These are phyloP conservation scores for Aspergillus conjunctus DNA, from an alignment of 495 filamentous ascomycete species.

Conservation along the genomic window DNA sequence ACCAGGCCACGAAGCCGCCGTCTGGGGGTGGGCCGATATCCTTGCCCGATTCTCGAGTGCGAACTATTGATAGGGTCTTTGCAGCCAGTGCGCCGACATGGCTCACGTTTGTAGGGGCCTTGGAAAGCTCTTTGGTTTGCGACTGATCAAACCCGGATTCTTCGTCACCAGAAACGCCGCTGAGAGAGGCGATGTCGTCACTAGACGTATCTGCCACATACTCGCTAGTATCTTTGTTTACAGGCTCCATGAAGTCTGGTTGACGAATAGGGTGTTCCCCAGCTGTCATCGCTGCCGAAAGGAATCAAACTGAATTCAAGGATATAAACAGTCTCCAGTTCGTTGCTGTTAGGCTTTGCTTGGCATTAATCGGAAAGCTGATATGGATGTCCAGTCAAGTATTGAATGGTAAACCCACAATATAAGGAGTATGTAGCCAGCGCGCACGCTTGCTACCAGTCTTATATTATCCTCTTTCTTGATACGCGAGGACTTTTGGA, in stretches of 20 bases:
- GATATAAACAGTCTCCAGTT: not conserved
- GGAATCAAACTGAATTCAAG: not conserved
- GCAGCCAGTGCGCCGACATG: slow-evolving; percentile 26
- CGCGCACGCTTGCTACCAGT: not conserved
- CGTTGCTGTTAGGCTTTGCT: too few relatives aligned
- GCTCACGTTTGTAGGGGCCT: slow-evolving; percentile 34
- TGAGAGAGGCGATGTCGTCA: slow-evolving; percentile 8
- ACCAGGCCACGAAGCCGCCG: slow-evolving; percentile 67
- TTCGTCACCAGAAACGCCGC: slow-evolving; percentile 26
- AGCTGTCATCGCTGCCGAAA: slow-evolving; percentile 5
- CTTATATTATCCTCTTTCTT: not conserved
- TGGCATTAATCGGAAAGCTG: not conserved
- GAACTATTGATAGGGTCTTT: slow-evolving; percentile 42
- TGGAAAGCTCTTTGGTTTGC: slow-evolving; percentile 24
- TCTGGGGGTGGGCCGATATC: slow-evolving; percentile 54
- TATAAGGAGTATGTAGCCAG: not conserved
- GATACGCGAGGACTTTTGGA: not conserved
- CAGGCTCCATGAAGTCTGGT: not conserved
- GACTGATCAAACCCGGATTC: slow-evolving; percentile 26
- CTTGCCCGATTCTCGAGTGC: slow-evolving; percentile 50
- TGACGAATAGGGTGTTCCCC: not conserved
- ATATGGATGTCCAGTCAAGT: not conserved
- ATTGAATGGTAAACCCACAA: not conserved
- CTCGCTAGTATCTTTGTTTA: not conserved
- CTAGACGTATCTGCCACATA: slow-evolving; percentile 11